phyloP scores from a whole-genome alignment of 192 early-diverging fungal genomes.

The Coemansia umbellata region DNA sequence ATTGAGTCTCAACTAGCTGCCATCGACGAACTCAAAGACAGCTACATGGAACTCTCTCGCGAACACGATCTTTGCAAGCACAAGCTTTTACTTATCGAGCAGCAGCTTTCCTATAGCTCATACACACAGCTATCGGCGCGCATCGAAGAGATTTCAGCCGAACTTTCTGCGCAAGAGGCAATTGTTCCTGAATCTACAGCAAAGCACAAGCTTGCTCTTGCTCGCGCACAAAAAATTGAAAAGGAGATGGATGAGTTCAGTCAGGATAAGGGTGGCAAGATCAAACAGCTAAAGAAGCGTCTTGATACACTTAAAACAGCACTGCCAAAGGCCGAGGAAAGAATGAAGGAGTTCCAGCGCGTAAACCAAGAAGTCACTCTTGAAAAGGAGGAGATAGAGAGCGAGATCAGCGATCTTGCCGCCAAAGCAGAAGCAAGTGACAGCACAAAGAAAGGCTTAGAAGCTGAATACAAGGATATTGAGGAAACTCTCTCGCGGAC shows the following conservation, averaged over 20 bases:
- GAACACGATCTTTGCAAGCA: slow-evolving; percentile 73
- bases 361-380: slow-evolving; percentile 37
- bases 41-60: slow-evolving; percentile 60
- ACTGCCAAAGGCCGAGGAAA: slow-evolving; percentile 53
- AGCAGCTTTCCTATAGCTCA: slow-evolving; percentile 72
- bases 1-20: slow-evolving; percentile 56
- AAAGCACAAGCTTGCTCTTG: slow-evolving; percentile 50
- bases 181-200: slow-evolving; percentile 53
- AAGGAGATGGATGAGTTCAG: slow-evolving; percentile 89
- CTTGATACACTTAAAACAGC: slow-evolving; percentile 62
- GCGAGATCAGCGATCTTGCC: slow-evolving; percentile 29
- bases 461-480: slow-evolving; percentile 49
- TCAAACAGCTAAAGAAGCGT: slow-evolving; percentile 76
- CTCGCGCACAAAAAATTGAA: slow-evolving; percentile 63
- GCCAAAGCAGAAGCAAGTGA: slow-evolving; percentile 29
- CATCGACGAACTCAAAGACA: slow-evolving; percentile 53
- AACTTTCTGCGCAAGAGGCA: slow-evolving; percentile 56
- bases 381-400: slow-evolving; percentile 47
- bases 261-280: slow-evolving; percentile 81
- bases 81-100: slow-evolving; percentile 70
- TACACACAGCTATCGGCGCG: slow-evolving; percentile 61
- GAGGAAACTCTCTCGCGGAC: slow-evolving; percentile 43
- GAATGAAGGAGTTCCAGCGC: slow-evolving; percentile 42
- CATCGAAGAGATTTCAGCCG: slow-evolving; percentile 23
- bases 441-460: slow-evolving; percentile 42